These are phyloP conservation scores for Myxozyma melibiosi DNA, from an alignment of 805 yeast species.

Conservation along the genomic window DNA sequence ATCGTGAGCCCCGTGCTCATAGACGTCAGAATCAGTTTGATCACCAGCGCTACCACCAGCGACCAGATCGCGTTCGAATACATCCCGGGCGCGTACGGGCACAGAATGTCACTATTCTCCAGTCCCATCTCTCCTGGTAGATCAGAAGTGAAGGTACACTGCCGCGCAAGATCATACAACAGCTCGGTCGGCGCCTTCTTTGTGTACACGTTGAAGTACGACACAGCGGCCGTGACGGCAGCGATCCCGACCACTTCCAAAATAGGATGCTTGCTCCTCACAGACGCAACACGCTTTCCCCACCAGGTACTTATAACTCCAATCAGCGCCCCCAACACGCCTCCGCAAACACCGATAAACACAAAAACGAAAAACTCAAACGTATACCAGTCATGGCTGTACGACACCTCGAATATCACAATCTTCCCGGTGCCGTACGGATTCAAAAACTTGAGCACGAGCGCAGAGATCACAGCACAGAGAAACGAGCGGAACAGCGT, in stretches of 20 bases:
- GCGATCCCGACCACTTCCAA: constrained; percentile 52
- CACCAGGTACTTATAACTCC: constrained; percentile 50
- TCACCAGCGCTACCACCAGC: constrained; percentile 48
- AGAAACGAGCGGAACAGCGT: constrained; percentile 58
- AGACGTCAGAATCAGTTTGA: constrained; percentile 52
- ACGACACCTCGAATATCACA: constrained; percentile 55
- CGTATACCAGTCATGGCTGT: constrained; percentile 55
- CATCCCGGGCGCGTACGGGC: constrained; percentile 19
- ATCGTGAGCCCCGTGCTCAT: constrained; percentile 60
- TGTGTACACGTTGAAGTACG: constrained; percentile 55
- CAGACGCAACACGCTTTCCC: constrained; percentile 46
- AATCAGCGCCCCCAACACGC: constrained; percentile 55
- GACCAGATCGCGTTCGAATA: constrained; percentile 28
- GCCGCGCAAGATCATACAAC: constrained; percentile 53
- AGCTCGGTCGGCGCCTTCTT: constrained; percentile 54
- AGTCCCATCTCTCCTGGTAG: neutral
- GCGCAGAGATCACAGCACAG: constrained; percentile 57
- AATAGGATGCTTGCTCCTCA: constrained; percentile 46
- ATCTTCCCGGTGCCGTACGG: constrained; percentile 65
- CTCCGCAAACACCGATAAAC: constrained; percentile 55
- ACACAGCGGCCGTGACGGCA: constrained; percentile 49
- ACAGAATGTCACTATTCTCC: constrained; percentile 14
- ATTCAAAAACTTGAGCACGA: constrained; percentile 55
- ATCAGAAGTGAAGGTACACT: constrained; percentile 42
- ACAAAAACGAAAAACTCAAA: constrained; percentile 52